phyloP scores from a whole-genome alignment of 768 basidiomycete species.

The Rhizopogon vulgaris region DNA sequence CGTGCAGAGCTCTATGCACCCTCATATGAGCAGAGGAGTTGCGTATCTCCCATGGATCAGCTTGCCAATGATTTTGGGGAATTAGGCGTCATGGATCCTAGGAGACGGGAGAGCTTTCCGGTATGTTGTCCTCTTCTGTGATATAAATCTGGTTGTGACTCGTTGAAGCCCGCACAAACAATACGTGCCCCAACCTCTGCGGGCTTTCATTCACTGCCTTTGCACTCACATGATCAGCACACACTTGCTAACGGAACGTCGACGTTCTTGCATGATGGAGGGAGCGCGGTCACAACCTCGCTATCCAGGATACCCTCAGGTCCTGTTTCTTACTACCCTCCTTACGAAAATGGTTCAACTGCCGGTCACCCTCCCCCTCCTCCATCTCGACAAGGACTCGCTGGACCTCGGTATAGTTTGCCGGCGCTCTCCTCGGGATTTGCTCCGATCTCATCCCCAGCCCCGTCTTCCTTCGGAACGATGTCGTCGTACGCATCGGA shows the following conservation, averaged over 20 bases:
- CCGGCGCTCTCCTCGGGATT: constrained; percentile 67
- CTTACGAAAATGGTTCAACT: constrained; percentile 35
- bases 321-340: constrained; percentile 38
- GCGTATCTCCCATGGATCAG: constrained; percentile 35
- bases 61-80: constrained; percentile 64
- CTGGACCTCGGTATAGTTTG: constrained; percentile 61
- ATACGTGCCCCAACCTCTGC: constrained; percentile 31
- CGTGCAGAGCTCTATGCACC: constrained; percentile 68
- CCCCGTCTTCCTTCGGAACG: constrained; percentile 31
- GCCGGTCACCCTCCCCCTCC: constrained; percentile 26
- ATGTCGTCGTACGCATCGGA: constrained; percentile 31
- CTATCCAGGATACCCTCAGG: constrained; percentile 25
- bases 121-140: constrained; percentile 33
- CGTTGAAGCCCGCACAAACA: constrained; percentile 29
- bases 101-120: constrained; percentile 52
- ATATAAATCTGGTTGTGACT: constrained; percentile 10
- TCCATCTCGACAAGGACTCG: constrained; percentile 15
- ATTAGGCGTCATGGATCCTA: constrained; percentile 46
- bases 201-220: constrained; percentile 27
- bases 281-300: constrained; percentile 29
- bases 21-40: constrained; percentile 57
- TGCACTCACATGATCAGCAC: constrained; percentile 34
- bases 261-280: background rate
- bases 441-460: constrained; percentile 42
- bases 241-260: background rate